Evolutionary conservation across 2,329 filamentous ascomycete species (phyloP).

Genomic region (Claviceps humidiphila): DNA sequence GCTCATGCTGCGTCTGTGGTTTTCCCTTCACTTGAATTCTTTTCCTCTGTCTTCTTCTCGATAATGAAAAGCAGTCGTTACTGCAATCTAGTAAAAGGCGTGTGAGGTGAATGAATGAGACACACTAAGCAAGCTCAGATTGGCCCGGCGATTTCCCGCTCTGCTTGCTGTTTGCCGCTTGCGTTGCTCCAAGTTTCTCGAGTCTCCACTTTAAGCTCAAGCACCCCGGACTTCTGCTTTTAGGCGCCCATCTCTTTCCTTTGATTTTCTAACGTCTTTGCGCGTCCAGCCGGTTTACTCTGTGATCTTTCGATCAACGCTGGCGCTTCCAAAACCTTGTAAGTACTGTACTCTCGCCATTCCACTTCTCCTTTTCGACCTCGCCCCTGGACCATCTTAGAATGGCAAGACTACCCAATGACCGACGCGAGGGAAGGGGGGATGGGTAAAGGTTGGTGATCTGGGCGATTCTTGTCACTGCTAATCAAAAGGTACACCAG

Average conservation of each 20-base stretch:
- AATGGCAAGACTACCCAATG: no score
- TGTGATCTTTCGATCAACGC: slow-evolving; percentile 52
- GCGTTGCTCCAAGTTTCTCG: neutral
- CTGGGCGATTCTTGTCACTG: neutral
- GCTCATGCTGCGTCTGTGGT: neutral
- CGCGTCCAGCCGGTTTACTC: slow-evolving; percentile 45
- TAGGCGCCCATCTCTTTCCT: slow-evolving; percentile 1
- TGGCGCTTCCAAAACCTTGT: slow-evolving; percentile 39
- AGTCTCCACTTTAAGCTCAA: neutral
- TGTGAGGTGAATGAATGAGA: neutral
- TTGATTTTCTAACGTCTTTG: slow-evolving; percentile 29
- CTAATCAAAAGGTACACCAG: slow-evolving; percentile 8
- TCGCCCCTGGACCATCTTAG: no score
- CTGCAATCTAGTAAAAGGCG: neutral
- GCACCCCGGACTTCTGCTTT: neutral
- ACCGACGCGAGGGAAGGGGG: no score
- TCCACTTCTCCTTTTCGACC: neutral
- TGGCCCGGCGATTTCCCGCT: slow-evolving; percentile 18
- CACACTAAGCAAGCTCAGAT: slow-evolving; percentile 6
- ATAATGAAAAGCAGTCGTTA: neutral
- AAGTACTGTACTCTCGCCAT: slow-evolving; percentile 9
- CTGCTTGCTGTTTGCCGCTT: neutral
- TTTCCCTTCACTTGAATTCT: neutral
- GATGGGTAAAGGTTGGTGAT: no score
- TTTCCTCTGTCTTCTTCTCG: neutral